These are phyloP conservation scores for Notholithocarpus densiflorus DNA, from an alignment of 306 rosid genomes.

Conservation along the genomic window DNA sequence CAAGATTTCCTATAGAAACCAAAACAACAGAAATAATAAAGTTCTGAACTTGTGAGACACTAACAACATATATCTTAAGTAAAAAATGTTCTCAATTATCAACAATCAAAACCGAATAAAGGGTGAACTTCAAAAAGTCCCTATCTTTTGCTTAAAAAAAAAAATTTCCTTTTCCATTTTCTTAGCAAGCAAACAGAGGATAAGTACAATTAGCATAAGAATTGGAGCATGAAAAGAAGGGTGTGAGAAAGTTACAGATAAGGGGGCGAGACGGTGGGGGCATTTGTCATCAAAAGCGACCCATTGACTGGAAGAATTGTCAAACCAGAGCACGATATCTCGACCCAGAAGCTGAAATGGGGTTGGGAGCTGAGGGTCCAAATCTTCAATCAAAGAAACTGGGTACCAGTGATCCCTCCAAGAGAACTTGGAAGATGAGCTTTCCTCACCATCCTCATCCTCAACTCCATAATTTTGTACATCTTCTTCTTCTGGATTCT, in stretches of 20 bases:
- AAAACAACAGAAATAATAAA: neutral
- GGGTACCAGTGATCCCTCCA: constrained; percentile 99
- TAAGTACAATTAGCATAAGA: constrained; percentile 3
- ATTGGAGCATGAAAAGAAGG: neutral
- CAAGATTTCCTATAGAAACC: neutral
- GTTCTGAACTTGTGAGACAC: neutral
- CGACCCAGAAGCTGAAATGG: constrained; percentile 97
- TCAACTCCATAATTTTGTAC: constrained; percentile 31
- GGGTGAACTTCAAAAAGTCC: neutral
- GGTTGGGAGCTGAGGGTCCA: constrained; percentile 65
- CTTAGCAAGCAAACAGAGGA: neutral
- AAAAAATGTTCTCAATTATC: too few species aligned
- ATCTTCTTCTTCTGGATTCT: constrained; percentile 33
- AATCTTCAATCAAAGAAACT: constrained; percentile 83
- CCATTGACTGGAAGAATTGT: constrained; percentile 61
- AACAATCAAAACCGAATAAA: neutral
- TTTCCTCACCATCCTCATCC: constrained; percentile 43
- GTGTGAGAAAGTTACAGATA: constrained; percentile 55
- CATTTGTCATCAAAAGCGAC: constrained; percentile 91
- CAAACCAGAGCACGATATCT: constrained; percentile 82
- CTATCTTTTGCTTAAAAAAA: neutral
- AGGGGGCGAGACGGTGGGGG: constrained; percentile 97
- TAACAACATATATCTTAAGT: neutral
- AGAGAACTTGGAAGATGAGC: constrained; percentile 55
- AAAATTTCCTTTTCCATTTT: constrained; percentile 14